phyloP scores from a whole-genome alignment of 768 basidiomycete species.

The Pleurotus cornucopiae region DNA sequence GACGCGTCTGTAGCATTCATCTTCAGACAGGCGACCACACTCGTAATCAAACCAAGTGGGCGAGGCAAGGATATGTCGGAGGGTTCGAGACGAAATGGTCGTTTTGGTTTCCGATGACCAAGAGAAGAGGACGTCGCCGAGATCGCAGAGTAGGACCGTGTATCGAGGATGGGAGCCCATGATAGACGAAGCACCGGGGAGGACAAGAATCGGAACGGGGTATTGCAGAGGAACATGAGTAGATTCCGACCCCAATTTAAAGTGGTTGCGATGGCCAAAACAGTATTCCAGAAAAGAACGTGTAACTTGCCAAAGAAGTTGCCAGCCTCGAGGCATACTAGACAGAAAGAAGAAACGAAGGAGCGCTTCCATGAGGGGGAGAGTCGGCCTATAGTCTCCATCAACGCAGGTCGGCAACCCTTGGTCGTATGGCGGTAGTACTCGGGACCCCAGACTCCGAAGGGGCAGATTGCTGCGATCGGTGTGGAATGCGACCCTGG shows the following conservation, averaged over 20 bases:
- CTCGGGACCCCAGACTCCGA: too few species aligned
- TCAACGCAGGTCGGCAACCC: slow-evolving; percentile 1
- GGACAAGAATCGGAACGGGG: not conserved
- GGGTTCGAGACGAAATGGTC: slow-evolving; percentile 32
- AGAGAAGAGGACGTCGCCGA: slow-evolving; percentile 53
- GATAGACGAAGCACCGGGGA: not conserved
- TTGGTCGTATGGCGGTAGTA: too few species aligned
- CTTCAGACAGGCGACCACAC: slow-evolving; percentile 38
- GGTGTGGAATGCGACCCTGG: too few species aligned
- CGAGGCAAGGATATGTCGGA: slow-evolving; percentile 38
- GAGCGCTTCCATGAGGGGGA: not conserved
- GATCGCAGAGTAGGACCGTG: slow-evolving; percentile 45
- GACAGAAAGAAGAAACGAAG: not conserved
- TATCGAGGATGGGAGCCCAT: slow-evolving; percentile 14
- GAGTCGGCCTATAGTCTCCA: not conserved
- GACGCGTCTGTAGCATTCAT: slow-evolving; percentile 37
- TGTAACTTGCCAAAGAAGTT: slow-evolving; percentile 6
- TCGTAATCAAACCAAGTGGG: slow-evolving; percentile 55
- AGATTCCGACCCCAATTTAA: not conserved
- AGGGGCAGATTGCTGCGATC: too few species aligned
- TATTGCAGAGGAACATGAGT: not conserved
- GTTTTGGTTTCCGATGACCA: slow-evolving; percentile 48
- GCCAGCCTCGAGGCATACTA: slow-evolving; percentile 8
- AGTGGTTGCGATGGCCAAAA: not conserved
- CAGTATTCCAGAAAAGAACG: slow-evolving; percentile 7